Evolutionary conservation across 495 filamentous ascomycete species (phyloP), one percentile per base, ranked within the genome.

Genomic region (Tetracladium marchalianum): DNA sequence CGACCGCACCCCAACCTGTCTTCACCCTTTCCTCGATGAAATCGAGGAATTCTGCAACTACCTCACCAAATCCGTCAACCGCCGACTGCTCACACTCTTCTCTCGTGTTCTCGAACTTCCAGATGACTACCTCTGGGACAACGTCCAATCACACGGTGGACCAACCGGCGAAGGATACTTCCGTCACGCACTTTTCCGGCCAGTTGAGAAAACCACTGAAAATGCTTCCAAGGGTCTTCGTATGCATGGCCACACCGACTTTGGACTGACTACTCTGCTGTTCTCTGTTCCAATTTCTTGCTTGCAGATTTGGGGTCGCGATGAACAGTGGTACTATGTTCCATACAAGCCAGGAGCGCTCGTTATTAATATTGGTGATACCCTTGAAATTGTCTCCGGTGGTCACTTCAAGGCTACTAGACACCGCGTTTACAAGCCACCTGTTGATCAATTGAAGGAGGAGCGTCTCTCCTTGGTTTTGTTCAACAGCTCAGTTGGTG

Each of bases 391-490:
- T 42, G 56, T 72, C 5, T 68, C 69, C 8, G 69, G 69, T 31
- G 69, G 69, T 1, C 69, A 69, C 37, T 72, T 72, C 51, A 69
- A 68, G 56, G 66, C 69, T 17, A 72, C 69, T 36, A 57, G 62
- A 4, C 69, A 72, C 49, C 57, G 63, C 13, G 68, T 72, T 0
- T 63, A 51, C 46, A 66, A 60, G 53, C 67, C 60, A 11, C 68
- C 68, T 4, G 58, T 51, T 0, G 68, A 72, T 50, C 68, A 72
- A 40, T 22, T 59, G 33, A 46, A 62, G 13, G 53, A 61, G 44
- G 62, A 69, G 54, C 59, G 67, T 31, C 53, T 70, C 4, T 69
- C 66, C 0, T 46, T 71, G 38, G 67, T 71, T 4, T 51, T 67
- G 4, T 71, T 71, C 46, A 71, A 71, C 44, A 62, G 61, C 37